phyloP scores from a whole-genome alignment of 2,329 filamentous ascomycete species.

The Daldinia sp. region DNA sequence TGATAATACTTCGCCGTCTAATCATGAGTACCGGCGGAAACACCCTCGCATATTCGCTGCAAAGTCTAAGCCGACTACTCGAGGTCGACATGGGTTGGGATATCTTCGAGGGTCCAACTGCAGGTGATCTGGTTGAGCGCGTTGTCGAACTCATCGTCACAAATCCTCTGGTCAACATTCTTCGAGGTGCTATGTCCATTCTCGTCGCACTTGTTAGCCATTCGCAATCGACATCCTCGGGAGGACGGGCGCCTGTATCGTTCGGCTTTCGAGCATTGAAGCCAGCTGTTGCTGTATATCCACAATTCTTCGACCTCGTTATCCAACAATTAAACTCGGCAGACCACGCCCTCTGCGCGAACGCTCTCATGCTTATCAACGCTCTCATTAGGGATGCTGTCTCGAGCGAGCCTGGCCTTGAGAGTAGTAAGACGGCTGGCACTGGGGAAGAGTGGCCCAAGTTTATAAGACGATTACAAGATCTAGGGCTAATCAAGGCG shows the following conservation, averaged over 20 bases:
- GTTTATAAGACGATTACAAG: slow-evolving; percentile 92
- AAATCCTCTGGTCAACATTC: slow-evolving; percentile 95
- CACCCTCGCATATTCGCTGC: slow-evolving; percentile 92
- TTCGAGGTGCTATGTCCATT: slow-evolving; percentile 96
- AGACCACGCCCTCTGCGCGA: slow-evolving; percentile 94
- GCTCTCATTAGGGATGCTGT: slow-evolving; percentile 92
- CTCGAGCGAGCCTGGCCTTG: slow-evolving; percentile 66
- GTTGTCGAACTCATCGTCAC: slow-evolving; percentile 93
- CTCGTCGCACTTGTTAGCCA: slow-evolving; percentile 92
- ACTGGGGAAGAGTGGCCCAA: slow-evolving; percentile 84
- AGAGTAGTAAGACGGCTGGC: slow-evolving; percentile 46
- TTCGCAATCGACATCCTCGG: slow-evolving; percentile 66
- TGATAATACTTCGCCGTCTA: slow-evolving; percentile 81
- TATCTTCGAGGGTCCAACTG: slow-evolving; percentile 70
- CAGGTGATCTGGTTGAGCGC: slow-evolving; percentile 74
- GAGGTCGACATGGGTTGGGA: slow-evolving; percentile 99
- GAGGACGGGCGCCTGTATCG: slow-evolving; percentile 60
- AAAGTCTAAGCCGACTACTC: slow-evolving; percentile 84
- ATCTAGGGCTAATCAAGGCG: slow-evolving; percentile 89
- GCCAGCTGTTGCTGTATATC: slow-evolving; percentile 88
- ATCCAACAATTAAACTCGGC: slow-evolving; percentile 91
- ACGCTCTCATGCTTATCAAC: slow-evolving; percentile 94
- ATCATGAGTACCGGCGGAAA: slow-evolving; percentile 89
- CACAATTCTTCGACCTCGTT: slow-evolving; percentile 93
- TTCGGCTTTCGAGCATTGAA: slow-evolving; percentile 93